Base-by-base conservation (phyloP, 306 rosid species). In the Inga oerstediana region DNA sequence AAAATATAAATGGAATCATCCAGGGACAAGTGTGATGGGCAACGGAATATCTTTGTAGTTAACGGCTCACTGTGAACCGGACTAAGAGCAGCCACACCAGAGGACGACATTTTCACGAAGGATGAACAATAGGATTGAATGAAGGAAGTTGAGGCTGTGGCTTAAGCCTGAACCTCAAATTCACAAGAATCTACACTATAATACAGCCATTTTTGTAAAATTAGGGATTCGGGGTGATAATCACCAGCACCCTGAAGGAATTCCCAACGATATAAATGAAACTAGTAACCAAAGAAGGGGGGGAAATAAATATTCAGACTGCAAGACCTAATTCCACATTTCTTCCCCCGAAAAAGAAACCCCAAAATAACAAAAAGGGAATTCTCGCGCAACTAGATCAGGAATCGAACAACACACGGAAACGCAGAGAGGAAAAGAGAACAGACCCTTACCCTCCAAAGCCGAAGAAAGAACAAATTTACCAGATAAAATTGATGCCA, bases 21-120 rank as follows among this genome's bases (percentile, higher is more conserved):
- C 43, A 80, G 75, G 1, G 86, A 84, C 89, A 89, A 24, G 81
- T 84, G 82, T 12, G 85, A 49, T 30, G 81, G 91, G 48, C 85
- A 68, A 32, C 75, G 74, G 41, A 86, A 84, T 27, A 69, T 82
- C 74, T 74, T 72, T 13, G 87, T 86, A 58, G 81, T 76, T 81
- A 89, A 58, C 66, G 87, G 88, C 76, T 92, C 98, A 77, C 77
- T 75, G 39, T 81, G 81, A 83, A 79, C 83, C 32, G 96, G 97
- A 48, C 86, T 35, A 83, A 95, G 94, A 59, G 79, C 80, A 58
- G 88, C 72, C 30, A 95, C 88, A 87, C 96, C 98, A 34, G 98
- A 85, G 14, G 99, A 92, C 81, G 98, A 90, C 99, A 95, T 95
- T 85, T 84, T 88, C 67, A 32, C 69, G 3, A 37, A 51, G 65